Base-by-base conservation (phyloP, 2,329 filamentous ascomycete genomes). In the Pseudogymnoascus sp. region DNA sequence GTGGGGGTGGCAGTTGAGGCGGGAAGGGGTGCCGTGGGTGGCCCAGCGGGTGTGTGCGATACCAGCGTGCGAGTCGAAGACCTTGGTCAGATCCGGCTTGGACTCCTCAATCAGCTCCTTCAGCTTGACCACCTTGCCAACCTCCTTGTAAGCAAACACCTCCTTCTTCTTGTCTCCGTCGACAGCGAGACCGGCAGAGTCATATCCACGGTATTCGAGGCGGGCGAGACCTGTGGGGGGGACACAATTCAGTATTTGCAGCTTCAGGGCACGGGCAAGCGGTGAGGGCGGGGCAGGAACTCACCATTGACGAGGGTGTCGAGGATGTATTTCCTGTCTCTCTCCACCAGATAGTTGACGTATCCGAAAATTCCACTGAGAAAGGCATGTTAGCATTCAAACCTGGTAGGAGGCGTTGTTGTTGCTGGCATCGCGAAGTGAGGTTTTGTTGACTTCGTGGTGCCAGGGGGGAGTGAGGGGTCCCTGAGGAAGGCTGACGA, bases 1-100 rank as follows among this genome's bases (percentile, higher is more conserved):
- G 85, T 97, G 93, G 73, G 95, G 95, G 79, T 99, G 95, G 87
- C 95, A 99, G 85, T 99, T 99, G 76, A 89, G 74, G 73, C 92
- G 90, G 69, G 93, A 97, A 63, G 95, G 95, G 67, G 91, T 87
- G 64, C 95, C 95, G 82, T 99, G 95, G 72, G 95, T 99, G 71
- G 95, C 95, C 95, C 95, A 99, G 78, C 95, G 87, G 68, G 95
- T 99, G 87, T 99, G 95, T 77, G 95, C 91, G 82, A 99, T 97
- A 76, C 93, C 95, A 75, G 91, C 93, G 81, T 99, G 95, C 74
- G 93, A 97, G 79, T 97, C 95, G 77, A 97, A 97, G 75, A 92
- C 84, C 84, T 96, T 96, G 77, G 85, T 89, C 71, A 92, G 82
- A 79, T 99, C 90, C 78, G 92, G 84, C 74, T 91, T 85, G 75